Conservation (phyloP, 2,329 filamentous ascomycete species). For the Pseudophaeomoniella oleicola region DNA sequence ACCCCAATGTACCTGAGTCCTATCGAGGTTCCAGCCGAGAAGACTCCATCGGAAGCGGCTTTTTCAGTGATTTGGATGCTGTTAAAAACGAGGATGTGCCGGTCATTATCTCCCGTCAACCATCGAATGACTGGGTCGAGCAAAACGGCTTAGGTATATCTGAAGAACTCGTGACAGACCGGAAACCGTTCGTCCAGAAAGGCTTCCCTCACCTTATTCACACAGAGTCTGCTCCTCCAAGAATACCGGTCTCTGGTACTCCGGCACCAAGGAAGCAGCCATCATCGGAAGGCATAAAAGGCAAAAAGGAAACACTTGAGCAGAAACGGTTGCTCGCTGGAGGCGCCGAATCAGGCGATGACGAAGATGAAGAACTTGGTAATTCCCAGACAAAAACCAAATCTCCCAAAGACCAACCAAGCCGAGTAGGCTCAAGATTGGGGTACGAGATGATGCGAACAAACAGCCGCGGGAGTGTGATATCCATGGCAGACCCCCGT, state of each 20-base stretch:
- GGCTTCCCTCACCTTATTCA: conserved; percentile 40
- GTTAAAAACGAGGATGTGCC: conserved; percentile 64
- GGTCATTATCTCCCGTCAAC: conserved; percentile 58
- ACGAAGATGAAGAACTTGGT: conserved; percentile 85
- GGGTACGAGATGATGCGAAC: conserved; percentile 97
- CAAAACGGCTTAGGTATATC: conserved; percentile 67
- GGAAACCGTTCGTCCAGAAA: conserved; percentile 23
- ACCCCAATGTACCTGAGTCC: conserved; percentile 53
- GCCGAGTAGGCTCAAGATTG: conserved; percentile 68
- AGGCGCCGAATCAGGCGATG: conserved; percentile 75
- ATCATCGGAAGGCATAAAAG: conserved; percentile 58
- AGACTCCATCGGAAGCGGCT: conserved; percentile 68
- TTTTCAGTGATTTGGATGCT: conserved; percentile 76
- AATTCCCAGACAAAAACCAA: conserved; percentile 33
- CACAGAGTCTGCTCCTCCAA: conserved; percentile 48
- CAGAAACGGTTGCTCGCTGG: conserved; percentile 36
- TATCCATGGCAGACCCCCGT: conserved; percentile 23
- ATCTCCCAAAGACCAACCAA: conserved; percentile 36
- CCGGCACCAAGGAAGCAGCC: conserved; percentile 45
- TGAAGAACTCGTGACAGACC: conserved; percentile 37
- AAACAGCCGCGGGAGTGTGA: conserved; percentile 77
- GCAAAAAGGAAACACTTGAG: conserved; percentile 62
- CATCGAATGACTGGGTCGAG: conserved; percentile 56
- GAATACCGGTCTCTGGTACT: conserved; percentile 28
- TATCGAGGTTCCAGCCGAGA: conserved; percentile 69